These are phyloP conservation scores for Kurtzmaniella natalensis DNA, from an alignment of 1,139 yeast genomes.

Conservation along the genomic window DNA sequence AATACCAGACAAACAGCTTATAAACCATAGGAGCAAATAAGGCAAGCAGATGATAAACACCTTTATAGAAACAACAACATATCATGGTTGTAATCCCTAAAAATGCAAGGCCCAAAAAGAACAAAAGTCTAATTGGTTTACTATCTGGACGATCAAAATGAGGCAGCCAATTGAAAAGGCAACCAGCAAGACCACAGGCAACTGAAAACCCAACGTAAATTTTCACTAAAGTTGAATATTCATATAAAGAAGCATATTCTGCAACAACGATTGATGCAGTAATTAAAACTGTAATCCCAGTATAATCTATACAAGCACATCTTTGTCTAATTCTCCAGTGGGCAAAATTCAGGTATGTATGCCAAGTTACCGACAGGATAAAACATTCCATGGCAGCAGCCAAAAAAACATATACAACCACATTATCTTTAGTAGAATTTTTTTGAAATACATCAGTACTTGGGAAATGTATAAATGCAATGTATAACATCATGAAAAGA, in stretches of 20 bases:
- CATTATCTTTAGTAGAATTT: conserved; percentile 44
- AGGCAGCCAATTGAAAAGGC: conserved; percentile 85
- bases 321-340: conserved; percentile 57
- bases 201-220: conserved; percentile 59
- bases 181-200: conserved; percentile 66
- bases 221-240: conserved; percentile 47
- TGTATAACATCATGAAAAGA: conserved; percentile 49
- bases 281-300: conserved; percentile 87
- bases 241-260: conserved; percentile 73
- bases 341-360: conserved; percentile 81
- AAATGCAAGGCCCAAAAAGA: conserved; percentile 74
- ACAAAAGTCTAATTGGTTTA: conserved; percentile 73
- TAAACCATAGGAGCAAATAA: conserved; percentile 59
- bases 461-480: conserved; percentile 64
- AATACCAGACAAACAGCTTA: conserved; percentile 69
- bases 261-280: conserved; percentile 88
- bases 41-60: conserved; percentile 44
- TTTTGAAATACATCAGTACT: conserved; percentile 33
- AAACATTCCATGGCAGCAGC: conserved; percentile 75
- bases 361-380: conserved; percentile 81
- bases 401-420: conserved; percentile 60
- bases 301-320: conserved; percentile 92
- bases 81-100: conserved; percentile 68
- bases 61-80: conserved; percentile 54
- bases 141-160: conserved; percentile 84